Evolutionary conservation across 2,329 filamentous ascomycete genomes (phyloP).

Genomic region (Madurella mycetomatis): DNA sequence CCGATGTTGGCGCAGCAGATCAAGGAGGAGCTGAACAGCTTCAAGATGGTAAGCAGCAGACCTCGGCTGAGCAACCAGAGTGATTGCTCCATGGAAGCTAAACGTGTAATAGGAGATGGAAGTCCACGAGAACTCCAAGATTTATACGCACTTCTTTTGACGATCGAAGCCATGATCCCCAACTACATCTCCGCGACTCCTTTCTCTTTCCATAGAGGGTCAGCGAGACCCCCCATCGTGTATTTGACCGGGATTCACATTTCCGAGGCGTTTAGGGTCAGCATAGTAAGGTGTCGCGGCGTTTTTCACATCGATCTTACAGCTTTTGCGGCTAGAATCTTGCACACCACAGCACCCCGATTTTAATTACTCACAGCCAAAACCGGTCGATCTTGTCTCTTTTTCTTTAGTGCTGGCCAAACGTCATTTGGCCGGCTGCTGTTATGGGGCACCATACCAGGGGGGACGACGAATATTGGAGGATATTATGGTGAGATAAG

Average conservation of each 20-base stretch:
- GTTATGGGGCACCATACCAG: not conserved
- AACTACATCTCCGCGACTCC: conserved; percentile 26
- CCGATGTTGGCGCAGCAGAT: conserved; percentile 98
- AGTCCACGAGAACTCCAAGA: conserved; percentile 97
- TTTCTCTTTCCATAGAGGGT: conserved; percentile 32
- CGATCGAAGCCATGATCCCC: conserved; percentile 26
- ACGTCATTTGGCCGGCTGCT: not conserved
- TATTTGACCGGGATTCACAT: conserved; percentile 49
- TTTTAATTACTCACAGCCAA: conserved; percentile 20
- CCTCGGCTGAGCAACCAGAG: not conserved
- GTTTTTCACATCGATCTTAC: conserved; percentile 36
- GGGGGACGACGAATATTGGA: not conserved
- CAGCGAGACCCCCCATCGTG: conserved; percentile 36
- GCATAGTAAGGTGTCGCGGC: conserved; percentile 57
- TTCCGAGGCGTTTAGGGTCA: conserved; percentile 46
- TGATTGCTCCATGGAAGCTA: not conserved
- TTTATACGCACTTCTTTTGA: conserved; percentile 99
- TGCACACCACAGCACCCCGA: conserved; percentile 23
- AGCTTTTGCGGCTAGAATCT: conserved; percentile 24
- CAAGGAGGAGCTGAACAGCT: conserved; percentile 97
- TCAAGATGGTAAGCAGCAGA: conserved; percentile 80
- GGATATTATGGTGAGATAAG: not conserved
- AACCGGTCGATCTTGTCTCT: not conserved
- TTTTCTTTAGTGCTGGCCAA: not conserved
- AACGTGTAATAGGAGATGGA: conserved; percentile 80